Evolutionary conservation across 495 filamentous ascomycete species (phyloP).

Genomic region (Tuber borchii): DNA sequence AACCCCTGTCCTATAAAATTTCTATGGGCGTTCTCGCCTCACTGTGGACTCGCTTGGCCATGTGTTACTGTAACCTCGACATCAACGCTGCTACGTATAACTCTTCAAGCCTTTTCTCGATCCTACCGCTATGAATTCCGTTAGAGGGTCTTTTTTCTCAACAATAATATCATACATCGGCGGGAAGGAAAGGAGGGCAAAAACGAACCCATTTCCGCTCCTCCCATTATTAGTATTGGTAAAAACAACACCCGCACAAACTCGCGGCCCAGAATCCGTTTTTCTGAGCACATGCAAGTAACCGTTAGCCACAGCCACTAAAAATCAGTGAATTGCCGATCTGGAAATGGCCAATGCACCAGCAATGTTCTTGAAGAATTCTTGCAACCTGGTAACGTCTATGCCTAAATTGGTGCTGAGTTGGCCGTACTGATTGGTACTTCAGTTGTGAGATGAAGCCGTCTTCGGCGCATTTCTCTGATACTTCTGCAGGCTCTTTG

Average conservation of each 20-base stretch:
- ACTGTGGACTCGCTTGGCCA: no score
- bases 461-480: constrained; percentile 24
- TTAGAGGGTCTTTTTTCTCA: background rate
- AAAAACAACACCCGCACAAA: constrained; percentile 21
- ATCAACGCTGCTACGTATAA: constrained; percentile 9
- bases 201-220: constrained; percentile 16
- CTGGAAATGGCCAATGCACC: background rate
- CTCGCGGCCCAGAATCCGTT: constrained; percentile 20
- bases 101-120: constrained; percentile 17
- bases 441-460: constrained; percentile 21
- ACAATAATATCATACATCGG: no score
- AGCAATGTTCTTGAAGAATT: constrained; percentile 21
- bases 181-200: background rate
- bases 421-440: constrained; percentile 21
- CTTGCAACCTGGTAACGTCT: constrained; percentile 14
- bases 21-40: no score
- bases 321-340: background rate
- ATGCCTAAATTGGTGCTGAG: constrained; percentile 15
- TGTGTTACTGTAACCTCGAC: constrained; percentile 8
- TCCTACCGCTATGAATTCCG: background rate
- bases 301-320: background rate
- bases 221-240: constrained; percentile 15
- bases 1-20: no score
- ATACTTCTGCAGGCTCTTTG: constrained; percentile 22
- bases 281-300: background rate